Conservation (phyloP, 331 rosid genomes). For the Spiraea crenata region DNA sequence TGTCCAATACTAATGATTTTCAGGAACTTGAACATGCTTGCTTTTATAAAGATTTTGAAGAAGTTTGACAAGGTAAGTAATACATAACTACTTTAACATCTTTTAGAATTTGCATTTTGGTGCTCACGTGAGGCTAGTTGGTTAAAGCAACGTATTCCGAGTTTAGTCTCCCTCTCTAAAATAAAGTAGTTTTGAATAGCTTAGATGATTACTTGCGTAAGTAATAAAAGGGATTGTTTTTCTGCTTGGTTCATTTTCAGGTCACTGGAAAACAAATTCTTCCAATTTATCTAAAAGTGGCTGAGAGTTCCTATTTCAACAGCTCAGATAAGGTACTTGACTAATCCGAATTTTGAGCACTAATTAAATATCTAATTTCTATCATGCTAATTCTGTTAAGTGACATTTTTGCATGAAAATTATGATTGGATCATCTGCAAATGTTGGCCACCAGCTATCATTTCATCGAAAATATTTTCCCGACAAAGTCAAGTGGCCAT, state of each 20-base stretch:
- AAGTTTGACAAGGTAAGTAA: slow-evolving; percentile 88
- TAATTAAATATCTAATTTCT: slow-evolving; percentile 18
- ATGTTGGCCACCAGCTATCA: slow-evolving; percentile 43
- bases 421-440: slow-evolving; percentile 40
- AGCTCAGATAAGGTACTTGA: slow-evolving; percentile 84
- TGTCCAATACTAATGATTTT: slow-evolving; percentile 21
- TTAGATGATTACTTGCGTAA: neutral
- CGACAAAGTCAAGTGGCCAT: slow-evolving; percentile 74
- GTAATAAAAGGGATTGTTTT: neutral
- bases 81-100: slow-evolving; percentile 7
- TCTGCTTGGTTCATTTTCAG: slow-evolving; percentile 42
- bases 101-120: slow-evolving; percentile 10
- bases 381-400: slow-evolving; percentile 22
- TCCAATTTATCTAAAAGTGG: slow-evolving; percentile 85
- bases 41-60: slow-evolving; percentile 87
- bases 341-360: neutral
- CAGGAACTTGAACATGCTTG: slow-evolving; percentile 96
- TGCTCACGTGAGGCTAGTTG: neutral
- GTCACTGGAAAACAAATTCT: slow-evolving; percentile 84
- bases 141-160: no score
- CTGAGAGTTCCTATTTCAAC: slow-evolving; percentile 93
- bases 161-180: no score
- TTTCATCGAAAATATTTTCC: slow-evolving; percentile 35
- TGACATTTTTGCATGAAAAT: slow-evolving; percentile 22
- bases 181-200: no score